Base-by-base conservation (phyloP, 768 basidiomycete genomes). In the Trametes meyenii region DNA sequence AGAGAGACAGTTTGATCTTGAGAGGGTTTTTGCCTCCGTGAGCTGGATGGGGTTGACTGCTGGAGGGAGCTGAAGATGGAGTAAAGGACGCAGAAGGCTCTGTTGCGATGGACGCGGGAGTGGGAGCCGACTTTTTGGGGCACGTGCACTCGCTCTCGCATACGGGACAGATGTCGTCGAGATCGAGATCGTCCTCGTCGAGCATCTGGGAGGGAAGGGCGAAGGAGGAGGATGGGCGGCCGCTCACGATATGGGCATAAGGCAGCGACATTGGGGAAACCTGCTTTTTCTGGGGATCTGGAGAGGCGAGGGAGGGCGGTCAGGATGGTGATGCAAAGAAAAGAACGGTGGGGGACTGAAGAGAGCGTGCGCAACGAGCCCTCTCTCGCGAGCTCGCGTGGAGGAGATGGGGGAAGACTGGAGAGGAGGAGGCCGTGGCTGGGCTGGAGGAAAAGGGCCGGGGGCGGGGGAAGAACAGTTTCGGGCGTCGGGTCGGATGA, bases 71-170 rank as follows among this genome's bases (percentile, higher is more conserved):
- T 48, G 77, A 76, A 71, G 73, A 68, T 70, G 74, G 74, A 54
- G 77, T 68, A 69, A 78, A 73, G 69, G 60, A 61, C 46, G 59
- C 64, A 57, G 64, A 69, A 66, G 72, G 77, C 61, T 70, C 74
- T 53, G 72, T 55, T 24, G 60, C 63, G 57, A 50, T 50, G 51
- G 56, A 58, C 29, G 45, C 60, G 55, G 72, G 63, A 57, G 67
- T 70, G 45, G 70, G 61, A 61, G 67, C 71, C 55, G 77, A 55
- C 67, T 74, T 78, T 79, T 81, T 85, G 74, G 76, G 73, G 81
- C 91, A 93, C 33, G 89, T 92, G 79, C 91, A 94, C 71, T 90
- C 87, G 71, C 89, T 87, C 80, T 93, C 92, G 89, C 91, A 94
- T 65, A 93, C 90, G 8, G 90, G 91, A 74, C 91, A 94, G 58